A percentile compares a stretch with the other conserved stretches of the same genome.
Conservation (phyloP, 495 filamentous ascomycete species). For the Xylaria intraflava region DNA sequence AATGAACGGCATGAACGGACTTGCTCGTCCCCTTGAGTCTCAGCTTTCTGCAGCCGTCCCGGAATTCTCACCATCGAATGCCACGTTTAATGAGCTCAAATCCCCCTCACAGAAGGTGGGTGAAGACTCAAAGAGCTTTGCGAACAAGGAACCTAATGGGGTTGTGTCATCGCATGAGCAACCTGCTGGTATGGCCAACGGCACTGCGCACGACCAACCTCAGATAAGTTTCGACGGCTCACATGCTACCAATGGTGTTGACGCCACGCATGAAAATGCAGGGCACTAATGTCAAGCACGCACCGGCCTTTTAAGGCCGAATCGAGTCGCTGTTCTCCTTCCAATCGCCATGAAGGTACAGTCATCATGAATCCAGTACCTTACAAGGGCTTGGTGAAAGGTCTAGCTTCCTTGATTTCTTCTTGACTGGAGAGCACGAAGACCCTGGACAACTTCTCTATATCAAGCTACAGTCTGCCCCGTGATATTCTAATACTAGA, state of each 20-base stretch:
- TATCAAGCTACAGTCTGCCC: not conserved
- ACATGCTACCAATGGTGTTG: conserved; percentile 13
- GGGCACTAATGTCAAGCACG: conserved; percentile 5
- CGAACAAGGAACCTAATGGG: conserved; percentile 6
- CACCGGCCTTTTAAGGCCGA: not conserved
- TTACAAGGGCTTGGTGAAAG: not conserved
- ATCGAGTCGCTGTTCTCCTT: not conserved
- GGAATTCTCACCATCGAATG: conserved; percentile 57
- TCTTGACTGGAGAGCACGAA: not conserved
- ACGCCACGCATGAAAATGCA: not conserved
- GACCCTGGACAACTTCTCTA: not conserved
- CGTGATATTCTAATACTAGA: not conserved
- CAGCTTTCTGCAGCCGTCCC: conserved; percentile 68
- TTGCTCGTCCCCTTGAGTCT: conserved; percentile 41
- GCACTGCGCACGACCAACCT: not conserved
- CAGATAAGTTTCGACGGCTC: not conserved
- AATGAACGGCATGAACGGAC: conserved; percentile 36
- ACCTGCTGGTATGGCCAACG: conserved; percentile 10
- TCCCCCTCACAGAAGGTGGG: conserved; percentile 1
- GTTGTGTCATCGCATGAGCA: conserved; percentile 7
- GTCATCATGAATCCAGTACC: not conserved
- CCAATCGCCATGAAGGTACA: not conserved
- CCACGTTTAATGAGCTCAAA: not conserved
- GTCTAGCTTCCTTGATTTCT: not conserved
- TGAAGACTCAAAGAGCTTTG: not conserved